Base-by-base conservation (phyloP, 768 basidiomycete species). In the Mycena pura region DNA sequence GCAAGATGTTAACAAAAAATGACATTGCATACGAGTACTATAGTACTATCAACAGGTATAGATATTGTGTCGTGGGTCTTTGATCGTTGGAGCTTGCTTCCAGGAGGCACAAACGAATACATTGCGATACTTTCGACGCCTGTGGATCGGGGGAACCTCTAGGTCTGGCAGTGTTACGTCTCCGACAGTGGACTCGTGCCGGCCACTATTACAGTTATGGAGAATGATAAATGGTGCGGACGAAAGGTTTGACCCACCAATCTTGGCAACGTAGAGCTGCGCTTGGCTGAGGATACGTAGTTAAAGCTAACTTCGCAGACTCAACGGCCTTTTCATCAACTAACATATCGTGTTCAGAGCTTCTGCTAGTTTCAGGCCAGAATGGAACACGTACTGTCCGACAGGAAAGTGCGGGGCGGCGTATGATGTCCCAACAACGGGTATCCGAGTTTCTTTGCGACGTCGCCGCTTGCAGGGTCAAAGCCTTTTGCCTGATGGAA, bases 71-170 rank as follows among this genome's bases (percentile, higher is more conserved):
- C n/a, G n/a, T n/a, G n/a, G n/a, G n/a, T n/a, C n/a, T n/a, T n/a
- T n/a, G n/a, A n/a, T n/a, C n/a, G n/a, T n/a, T n/a, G n/a, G n/a
- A n/a, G n/a, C n/a, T n/a, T n/a, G n/a, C n/a, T n/a, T n/a, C n/a
- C n/a, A n/a, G n/a, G n/a, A n/a, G n/a, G 54, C 34, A 4, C 44
- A 45, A 43, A 56, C 22, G 25, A 56, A 46, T 36, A 56, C 54
- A 22, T 47, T 56, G 4, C 54, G 54, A 17, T 56, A 56, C 25
- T 46, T 39, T 32, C 34, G 54, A 14, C 47, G 54, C 25, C 54
- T 46, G 19, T 56, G 54, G 21, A 56, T 47, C 3, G 54, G 54
- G 2, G 54, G 54, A 3, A 56, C 54, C 29, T 56, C 54, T n/a
- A 46, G 0, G 22, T 38, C 44, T 3, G 54, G 54, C 6, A 56